These are phyloP conservation scores for Telopea speciosissima DNA, from an alignment of 177 flowering plant genomes.

Conservation along the genomic window DNA sequence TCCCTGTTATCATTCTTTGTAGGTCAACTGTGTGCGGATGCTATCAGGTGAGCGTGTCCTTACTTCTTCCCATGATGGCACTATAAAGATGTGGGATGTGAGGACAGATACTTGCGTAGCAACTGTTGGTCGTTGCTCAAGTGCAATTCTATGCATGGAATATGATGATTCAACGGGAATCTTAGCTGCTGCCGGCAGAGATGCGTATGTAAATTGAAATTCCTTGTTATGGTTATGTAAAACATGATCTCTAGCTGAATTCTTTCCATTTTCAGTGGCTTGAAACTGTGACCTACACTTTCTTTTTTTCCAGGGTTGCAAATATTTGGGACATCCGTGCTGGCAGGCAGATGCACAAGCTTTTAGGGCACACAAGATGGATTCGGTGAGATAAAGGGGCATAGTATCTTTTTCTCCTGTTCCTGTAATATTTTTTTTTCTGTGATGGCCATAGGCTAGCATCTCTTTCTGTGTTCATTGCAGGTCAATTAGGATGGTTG, in stretches of 20 bases:
- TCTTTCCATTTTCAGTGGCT: constrained; percentile 1
- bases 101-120: constrained; percentile 96
- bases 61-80: constrained; percentile 95
- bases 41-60: constrained; percentile 96
- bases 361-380: constrained; percentile 91
- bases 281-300: constrained; percentile 8
- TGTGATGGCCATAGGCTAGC: background rate
- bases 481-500: constrained; percentile 97
- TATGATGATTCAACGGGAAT: constrained; percentile 96
- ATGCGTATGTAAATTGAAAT: constrained; percentile 50
- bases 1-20: constrained; percentile 5
- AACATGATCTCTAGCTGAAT: background rate
- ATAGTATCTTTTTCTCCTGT: background rate
- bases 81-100: constrained; percentile 99
- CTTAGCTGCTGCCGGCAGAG: constrained; percentile 96
- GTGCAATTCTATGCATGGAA: constrained; percentile 94
- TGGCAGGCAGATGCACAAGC: constrained; percentile 92
- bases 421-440: background rate
- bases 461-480: constrained; percentile 11
- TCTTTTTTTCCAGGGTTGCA: constrained; percentile 51
- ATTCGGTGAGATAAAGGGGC: constrained; percentile 46
- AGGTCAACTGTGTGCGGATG: constrained; percentile 89
- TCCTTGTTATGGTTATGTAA: constrained; percentile 1
- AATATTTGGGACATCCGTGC: constrained; percentile 98
- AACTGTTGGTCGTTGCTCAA: constrained; percentile 91